A percentile compares a stretch with the other conserved stretches of the same genome.
These are phyloP conservation scores for Metschnikowia reukaufii DNA, from an alignment of 805 yeast species.

Conservation along the genomic window DNA sequence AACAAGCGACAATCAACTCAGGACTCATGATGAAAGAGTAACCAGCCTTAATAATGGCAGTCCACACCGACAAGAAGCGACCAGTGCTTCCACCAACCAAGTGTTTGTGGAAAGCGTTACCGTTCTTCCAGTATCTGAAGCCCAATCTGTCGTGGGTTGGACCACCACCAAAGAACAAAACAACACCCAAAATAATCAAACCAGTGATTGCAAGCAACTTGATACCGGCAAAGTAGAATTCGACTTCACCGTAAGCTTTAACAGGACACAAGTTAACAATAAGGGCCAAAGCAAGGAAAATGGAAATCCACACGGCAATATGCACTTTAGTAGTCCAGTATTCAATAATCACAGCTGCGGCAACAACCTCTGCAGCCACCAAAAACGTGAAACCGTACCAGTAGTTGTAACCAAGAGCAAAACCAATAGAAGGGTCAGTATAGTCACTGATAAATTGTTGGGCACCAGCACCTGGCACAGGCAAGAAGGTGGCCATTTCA, in stretches of 20 bases:
- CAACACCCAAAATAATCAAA: constrained; percentile 21
- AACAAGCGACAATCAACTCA: constrained; percentile 53
- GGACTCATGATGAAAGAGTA: constrained; percentile 41
- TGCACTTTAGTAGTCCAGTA: constrained; percentile 26
- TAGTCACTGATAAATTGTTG: constrained; percentile 21
- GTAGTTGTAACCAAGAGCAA: constrained; percentile 23
- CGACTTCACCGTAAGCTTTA: constrained; percentile 20
- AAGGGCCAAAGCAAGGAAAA: constrained; percentile 22
- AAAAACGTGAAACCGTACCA: constrained; percentile 22
- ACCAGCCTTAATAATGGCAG: constrained; percentile 28
- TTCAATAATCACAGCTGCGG: constrained; percentile 21
- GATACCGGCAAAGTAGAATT: constrained; percentile 22
- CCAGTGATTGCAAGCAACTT: constrained; percentile 23
- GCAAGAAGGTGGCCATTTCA: constrained; percentile 24
- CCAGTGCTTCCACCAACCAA: constrained; percentile 32
- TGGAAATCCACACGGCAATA: constrained; percentile 42
- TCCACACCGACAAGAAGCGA: constrained; percentile 25
- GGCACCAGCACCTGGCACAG: constrained; percentile 24
- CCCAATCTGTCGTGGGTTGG: constrained; percentile 23
- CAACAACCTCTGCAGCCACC: constrained; percentile 23
- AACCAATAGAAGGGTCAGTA: constrained; percentile 21
- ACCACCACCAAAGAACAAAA: constrained; percentile 24
- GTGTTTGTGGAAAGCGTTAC: constrained; percentile 42
- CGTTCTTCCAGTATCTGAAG: constrained; percentile 23
- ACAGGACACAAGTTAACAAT: constrained; percentile 21